Evolutionary conservation across 2,329 filamentous ascomycete genomes (phyloP).

Genomic region (Escovopsis sp.): DNA sequence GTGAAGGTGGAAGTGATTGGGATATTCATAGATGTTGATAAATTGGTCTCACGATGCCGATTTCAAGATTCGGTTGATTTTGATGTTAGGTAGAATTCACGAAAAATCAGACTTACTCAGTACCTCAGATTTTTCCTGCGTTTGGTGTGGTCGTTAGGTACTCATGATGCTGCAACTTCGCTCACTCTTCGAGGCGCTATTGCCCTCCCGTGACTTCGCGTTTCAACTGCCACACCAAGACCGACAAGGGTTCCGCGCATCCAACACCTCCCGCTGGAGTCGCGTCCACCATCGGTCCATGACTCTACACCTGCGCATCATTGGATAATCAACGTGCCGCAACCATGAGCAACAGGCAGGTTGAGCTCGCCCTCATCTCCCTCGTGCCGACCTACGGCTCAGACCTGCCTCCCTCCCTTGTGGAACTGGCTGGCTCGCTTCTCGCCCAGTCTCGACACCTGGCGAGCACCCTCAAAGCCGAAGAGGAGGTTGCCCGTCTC

Average conservation of each 20-base stretch:
- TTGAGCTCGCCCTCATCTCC: conserved; percentile 59
- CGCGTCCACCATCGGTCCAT: not conserved
- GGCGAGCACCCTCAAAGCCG: conserved; percentile 62
- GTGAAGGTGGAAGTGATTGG: too few relatives aligned
- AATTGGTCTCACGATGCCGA: too few relatives aligned
- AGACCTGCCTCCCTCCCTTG: conserved; percentile 51
- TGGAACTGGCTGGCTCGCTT: conserved; percentile 57
- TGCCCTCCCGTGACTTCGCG: not conserved
- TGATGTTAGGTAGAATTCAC: too few relatives aligned
- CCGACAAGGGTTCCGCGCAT: too few relatives aligned
- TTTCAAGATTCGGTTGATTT: too few relatives aligned
- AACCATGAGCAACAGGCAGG: conserved; percentile 51
- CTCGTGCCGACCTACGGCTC: conserved; percentile 59
- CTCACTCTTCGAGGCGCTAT: not conserved
- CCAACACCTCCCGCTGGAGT: not conserved
- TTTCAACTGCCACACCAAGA: not conserved
- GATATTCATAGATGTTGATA: too few relatives aligned
- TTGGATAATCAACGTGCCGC: not conserved
- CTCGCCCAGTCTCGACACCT: conserved; percentile 68
- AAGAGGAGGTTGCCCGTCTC: conserved; percentile 74
- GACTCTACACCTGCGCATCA: not conserved
- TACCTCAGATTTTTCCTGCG: too few relatives aligned
- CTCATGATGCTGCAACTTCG: too few relatives aligned
- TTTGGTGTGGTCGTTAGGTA: too few relatives aligned
- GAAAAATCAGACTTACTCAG: too few relatives aligned